Conservation (phyloP, 176 grass and related monocot genomes). For the Aegilops sharonensis region DNA sequence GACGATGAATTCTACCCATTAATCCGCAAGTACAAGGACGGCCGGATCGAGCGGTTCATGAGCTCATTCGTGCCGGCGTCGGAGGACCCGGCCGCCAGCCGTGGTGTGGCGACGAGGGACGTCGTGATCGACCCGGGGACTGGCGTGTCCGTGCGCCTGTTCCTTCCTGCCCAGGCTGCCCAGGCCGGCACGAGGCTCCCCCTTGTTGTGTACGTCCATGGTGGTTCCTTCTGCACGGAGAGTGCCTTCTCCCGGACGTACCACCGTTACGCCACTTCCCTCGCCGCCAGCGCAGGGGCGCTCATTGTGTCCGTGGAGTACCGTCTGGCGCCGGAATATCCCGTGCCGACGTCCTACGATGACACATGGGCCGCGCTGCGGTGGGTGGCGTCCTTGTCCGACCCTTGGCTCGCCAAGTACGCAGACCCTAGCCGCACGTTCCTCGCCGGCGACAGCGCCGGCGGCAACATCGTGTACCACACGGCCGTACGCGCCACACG, state of each 20-base stretch:
- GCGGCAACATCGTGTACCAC: neutral
- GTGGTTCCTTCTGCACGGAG: slow-evolving; percentile 18
- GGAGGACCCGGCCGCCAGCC: neutral
- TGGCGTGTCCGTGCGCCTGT: neutral
- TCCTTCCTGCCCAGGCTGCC: neutral
- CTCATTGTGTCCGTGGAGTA: slow-evolving; percentile 13
- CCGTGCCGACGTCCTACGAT: slow-evolving; percentile 29
- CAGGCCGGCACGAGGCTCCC: slow-evolving; percentile 16
- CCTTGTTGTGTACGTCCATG: slow-evolving; percentile 51
- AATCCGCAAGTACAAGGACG: neutral
- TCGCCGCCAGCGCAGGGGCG: slow-evolving; percentile 24
- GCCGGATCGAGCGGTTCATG: neutral
- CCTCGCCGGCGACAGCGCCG: slow-evolving; percentile 10
- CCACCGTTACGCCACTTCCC: slow-evolving; percentile 38
- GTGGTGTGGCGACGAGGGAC: slow-evolving; percentile 13
- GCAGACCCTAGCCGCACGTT: neutral
- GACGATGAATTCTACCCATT: neutral
- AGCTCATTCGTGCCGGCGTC: neutral
- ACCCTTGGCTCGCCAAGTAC: slow-evolving; percentile 5
- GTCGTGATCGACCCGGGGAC: neutral
- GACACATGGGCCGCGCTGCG: slow-evolving; percentile 25
- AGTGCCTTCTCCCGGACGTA: slow-evolving; percentile 22
- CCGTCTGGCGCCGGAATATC: slow-evolving; percentile 42
- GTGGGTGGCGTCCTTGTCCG: neutral
- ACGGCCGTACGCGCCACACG: neutral